phyloP scores from a whole-genome alignment of 225 moss, liverwort and hornwort genomes.

The Pseudisothecium myosuroides region DNA sequence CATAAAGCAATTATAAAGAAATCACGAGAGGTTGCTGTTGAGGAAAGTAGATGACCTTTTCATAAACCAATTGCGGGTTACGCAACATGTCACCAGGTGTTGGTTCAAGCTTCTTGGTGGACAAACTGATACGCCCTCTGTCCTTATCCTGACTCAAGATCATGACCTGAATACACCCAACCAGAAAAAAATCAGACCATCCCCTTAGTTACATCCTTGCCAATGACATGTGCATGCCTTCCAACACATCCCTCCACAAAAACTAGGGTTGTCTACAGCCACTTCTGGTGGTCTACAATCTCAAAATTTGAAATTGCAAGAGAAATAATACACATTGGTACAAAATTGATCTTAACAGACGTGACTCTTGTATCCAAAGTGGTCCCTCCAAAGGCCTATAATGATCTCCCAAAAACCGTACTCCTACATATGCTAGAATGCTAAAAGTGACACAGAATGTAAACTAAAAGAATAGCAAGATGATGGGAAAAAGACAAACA shows the following conservation, averaged over 20 bases:
- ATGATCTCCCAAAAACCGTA: neutral
- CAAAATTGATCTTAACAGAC: neutral
- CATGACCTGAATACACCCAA: conserved; percentile 51
- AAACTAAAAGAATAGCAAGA: neutral
- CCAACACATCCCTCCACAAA: neutral
- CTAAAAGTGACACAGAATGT: neutral
- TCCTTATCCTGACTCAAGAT: conserved; percentile 94
- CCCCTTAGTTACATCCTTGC: neutral
- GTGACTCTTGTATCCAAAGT: neutral
- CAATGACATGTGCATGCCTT: neutral
- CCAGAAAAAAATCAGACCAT: neutral
- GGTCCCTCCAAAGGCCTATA: neutral
- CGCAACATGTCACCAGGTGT: conserved; percentile 98
- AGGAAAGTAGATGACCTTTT: conserved; percentile 28
- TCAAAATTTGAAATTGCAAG: neutral
- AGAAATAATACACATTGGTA: neutral
- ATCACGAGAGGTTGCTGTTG: neutral
- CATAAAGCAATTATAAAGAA: neutral
- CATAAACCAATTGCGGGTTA: conserved; percentile 87
- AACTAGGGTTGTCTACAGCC: neutral
- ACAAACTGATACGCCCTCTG: conserved; percentile 90
- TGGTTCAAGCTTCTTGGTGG: conserved; percentile 94
- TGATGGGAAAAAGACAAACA: neutral
- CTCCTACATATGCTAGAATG: neutral
- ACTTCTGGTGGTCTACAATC: neutral